Evolutionary conservation across 805 yeast genomes (phyloP).

Genomic region (Myxozyma melibiosi): DNA sequence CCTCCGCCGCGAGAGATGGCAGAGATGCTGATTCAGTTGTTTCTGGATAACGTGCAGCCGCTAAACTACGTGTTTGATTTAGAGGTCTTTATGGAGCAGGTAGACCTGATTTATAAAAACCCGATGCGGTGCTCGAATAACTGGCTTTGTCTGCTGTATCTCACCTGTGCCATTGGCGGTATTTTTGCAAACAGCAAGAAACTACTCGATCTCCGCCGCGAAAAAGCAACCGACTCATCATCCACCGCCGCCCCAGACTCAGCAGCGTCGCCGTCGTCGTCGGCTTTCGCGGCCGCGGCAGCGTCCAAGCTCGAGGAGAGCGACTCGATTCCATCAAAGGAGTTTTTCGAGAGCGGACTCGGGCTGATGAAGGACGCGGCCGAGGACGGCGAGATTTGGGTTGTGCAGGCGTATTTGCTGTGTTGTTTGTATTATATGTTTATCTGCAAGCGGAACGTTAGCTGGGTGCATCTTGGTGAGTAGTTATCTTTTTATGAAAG

Average conservation of each 20-base stretch:
- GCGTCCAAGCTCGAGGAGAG: background rate
- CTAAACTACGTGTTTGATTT: conserved; percentile 46
- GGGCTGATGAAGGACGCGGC: conserved; percentile 40
- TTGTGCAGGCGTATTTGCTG: conserved; percentile 47
- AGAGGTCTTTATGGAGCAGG: conserved; percentile 38
- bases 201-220: conserved; percentile 27
- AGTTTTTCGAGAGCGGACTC: conserved; percentile 45
- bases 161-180: conserved; percentile 49
- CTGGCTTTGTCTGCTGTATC: conserved; percentile 44
- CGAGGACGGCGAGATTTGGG: conserved; percentile 49
- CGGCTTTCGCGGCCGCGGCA: background rate
- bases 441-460: conserved; percentile 45
- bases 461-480: conserved; percentile 51
- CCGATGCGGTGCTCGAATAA: conserved; percentile 38
- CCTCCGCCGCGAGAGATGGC: conserved; percentile 43
- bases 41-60: conserved; percentile 46
- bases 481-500: background rate
- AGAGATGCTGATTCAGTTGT: conserved; percentile 41
- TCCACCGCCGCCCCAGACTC: background rate
- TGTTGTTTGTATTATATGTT: conserved; percentile 47
- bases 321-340: conserved; percentile 35
- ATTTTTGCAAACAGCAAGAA: conserved; percentile 43
- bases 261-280: background rate
- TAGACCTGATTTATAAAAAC: conserved; percentile 42
- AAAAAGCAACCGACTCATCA: background rate